These are phyloP conservation scores for Tulasnella sp. DNA, from an alignment of 768 basidiomycete genomes.

Conservation along the genomic window DNA sequence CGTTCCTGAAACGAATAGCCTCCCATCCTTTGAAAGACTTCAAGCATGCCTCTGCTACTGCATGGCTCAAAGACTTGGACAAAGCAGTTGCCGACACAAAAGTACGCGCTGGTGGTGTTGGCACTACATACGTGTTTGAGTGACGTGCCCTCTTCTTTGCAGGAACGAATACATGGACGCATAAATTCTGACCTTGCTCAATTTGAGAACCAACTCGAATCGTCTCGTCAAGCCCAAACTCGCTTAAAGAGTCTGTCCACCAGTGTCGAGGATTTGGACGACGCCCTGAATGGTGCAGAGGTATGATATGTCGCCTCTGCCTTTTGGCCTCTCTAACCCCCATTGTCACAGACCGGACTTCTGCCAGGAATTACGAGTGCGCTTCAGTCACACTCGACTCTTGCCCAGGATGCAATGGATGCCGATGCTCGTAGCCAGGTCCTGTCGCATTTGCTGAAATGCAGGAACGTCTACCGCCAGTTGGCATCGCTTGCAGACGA, in stretches of 20 bases:
- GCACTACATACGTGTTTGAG: constrained; percentile 5
- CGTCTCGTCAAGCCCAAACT: constrained; percentile 62
- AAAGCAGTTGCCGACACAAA: constrained; percentile 66
- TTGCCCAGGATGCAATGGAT: constrained; percentile 62
- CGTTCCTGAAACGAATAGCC: constrained; percentile 63
- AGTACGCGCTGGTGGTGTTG: constrained; percentile 43
- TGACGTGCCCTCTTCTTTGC: constrained; percentile 30
- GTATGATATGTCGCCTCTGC: constrained; percentile 40
- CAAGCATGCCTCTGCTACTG: constrained; percentile 56
- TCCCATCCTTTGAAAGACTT: constrained; percentile 56
- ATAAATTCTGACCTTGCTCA: constrained; percentile 60
- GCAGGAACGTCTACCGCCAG: constrained; percentile 47
- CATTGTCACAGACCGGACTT: constrained; percentile 56
- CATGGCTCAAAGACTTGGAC: constrained; percentile 72
- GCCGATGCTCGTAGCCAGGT: constrained; percentile 50
- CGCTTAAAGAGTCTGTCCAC: constrained; percentile 51
- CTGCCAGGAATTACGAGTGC: constrained; percentile 55
- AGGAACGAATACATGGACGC: constrained; percentile 69
- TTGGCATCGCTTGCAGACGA: constrained; percentile 49
- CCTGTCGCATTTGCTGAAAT: constrained; percentile 54
- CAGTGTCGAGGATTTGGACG: constrained; percentile 53
- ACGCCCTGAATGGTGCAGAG: constrained; percentile 55
- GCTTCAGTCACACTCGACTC: constrained; percentile 56
- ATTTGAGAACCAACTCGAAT: constrained; percentile 61
- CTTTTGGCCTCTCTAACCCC: not conserved